Evolutionary conservation across 1,284 basidiomycete species (phyloP).

Genomic region (Pseudozyma tsukubaensis): DNA sequence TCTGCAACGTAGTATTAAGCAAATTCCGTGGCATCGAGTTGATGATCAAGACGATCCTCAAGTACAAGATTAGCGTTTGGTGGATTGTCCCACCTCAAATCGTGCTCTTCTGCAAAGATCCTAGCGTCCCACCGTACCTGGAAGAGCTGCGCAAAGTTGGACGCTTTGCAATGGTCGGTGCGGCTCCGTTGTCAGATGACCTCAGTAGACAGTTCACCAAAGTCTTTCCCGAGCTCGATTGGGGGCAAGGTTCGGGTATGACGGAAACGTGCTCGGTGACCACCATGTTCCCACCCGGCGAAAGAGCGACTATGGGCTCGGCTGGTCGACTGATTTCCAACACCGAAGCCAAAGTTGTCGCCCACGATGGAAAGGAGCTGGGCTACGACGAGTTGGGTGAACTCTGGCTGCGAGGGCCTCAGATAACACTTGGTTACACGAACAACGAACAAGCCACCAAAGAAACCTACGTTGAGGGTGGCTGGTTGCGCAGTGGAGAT

Average conservation of each 20-base stretch:
- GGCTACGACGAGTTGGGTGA: conserved; percentile 68
- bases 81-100: conserved; percentile 54
- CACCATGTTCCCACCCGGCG: conserved; percentile 66
- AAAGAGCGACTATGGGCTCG: conserved; percentile 63
- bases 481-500: conserved; percentile 64
- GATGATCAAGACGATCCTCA: conserved; percentile 58
- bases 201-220: conserved; percentile 50
- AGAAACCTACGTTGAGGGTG: conserved; percentile 59
- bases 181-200: conserved; percentile 57
- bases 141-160: conserved; percentile 42
- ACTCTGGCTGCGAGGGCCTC: conserved; percentile 63
- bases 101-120: conserved; percentile 57
- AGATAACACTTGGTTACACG: conserved; percentile 63
- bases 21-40: conserved; percentile 59
- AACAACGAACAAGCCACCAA: conserved; percentile 61
- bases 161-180: conserved; percentile 59
- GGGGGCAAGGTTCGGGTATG: conserved; percentile 63
- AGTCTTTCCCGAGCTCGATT: conserved; percentile 50
- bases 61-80: conserved; percentile 62
- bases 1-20: conserved; percentile 54
- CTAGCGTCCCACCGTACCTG: conserved; percentile 57
- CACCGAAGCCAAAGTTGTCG: conserved; percentile 60
- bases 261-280: conserved; percentile 63
- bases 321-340: conserved; percentile 58
- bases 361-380: conserved; percentile 58